These are phyloP conservation scores for Zygosaccharomyces sapae DNA, from an alignment of 1,139 yeast species.

Conservation along the genomic window DNA sequence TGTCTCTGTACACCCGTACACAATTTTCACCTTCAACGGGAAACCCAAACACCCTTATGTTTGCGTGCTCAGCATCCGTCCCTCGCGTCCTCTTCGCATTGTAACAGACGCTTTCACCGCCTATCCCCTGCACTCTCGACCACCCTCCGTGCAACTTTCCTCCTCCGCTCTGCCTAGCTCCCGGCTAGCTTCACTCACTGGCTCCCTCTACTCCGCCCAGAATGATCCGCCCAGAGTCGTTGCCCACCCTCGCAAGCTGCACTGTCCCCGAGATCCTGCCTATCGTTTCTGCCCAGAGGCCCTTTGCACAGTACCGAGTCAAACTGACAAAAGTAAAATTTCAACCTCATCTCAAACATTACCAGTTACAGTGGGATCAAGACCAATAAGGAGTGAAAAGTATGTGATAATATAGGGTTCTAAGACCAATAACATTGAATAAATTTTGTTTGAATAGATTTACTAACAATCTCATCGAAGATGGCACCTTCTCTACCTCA, in stretches of 20 bases:
- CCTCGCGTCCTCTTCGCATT: too few species aligned
- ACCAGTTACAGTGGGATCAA: background rate
- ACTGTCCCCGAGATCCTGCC: background rate
- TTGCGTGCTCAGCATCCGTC: too few species aligned
- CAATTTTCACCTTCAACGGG: too few species aligned
- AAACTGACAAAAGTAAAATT: conserved; percentile 6
- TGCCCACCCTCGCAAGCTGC: background rate
- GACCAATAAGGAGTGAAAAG: conserved; percentile 6
- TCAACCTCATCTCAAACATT: conserved; percentile 3
- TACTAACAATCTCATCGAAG: conserved; percentile 15
- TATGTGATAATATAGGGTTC: conserved; percentile 4
- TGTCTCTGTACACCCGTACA: too few species aligned
- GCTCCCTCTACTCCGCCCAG: background rate
- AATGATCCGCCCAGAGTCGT: background rate
- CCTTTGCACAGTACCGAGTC: conserved; percentile 1
- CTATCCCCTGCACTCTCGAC: background rate
- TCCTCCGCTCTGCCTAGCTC: background rate
- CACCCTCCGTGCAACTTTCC: too few species aligned
- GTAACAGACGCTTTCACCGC: background rate
- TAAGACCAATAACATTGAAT: background rate
- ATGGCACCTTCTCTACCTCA: conserved; percentile 98
- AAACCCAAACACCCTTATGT: too few species aligned
- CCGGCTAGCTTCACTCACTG: background rate
- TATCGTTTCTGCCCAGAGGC: background rate
- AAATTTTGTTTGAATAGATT: background rate